Evolutionary conservation across 371 early-diverging fungal genomes (phyloP).

Genomic region (Mycotypha africana): DNA sequence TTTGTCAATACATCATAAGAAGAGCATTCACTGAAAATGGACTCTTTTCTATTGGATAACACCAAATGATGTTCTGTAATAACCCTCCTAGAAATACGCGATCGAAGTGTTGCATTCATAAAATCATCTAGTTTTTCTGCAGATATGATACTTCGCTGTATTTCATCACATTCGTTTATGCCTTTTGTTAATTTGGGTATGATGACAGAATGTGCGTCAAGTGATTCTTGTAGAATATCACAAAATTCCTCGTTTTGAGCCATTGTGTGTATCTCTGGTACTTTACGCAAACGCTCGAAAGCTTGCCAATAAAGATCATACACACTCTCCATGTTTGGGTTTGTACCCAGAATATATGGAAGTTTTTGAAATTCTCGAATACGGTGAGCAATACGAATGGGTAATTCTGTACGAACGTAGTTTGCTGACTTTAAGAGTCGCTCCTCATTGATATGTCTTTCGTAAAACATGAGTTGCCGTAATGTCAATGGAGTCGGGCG

Average conservation of each 20-base stretch:
- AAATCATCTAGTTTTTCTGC: constrained; percentile 63
- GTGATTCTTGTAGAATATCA: constrained; percentile 49
- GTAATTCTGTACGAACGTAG: constrained; percentile 75
- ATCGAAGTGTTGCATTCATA: constrained; percentile 72
- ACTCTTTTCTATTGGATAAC: constrained; percentile 41
- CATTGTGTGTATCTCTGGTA: constrained; percentile 56
- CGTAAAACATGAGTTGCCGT: constrained; percentile 79
- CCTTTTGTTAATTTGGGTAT: constrained; percentile 82
- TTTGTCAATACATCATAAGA: constrained; percentile 55
- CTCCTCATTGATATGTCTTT: constrained; percentile 67
- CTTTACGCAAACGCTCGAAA: constrained; percentile 67
- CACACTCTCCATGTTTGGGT: constrained; percentile 71
- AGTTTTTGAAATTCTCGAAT: constrained; percentile 76
- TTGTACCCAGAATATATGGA: constrained; percentile 80
- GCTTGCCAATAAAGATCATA: constrained; percentile 81
- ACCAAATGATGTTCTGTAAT: constrained; percentile 81
- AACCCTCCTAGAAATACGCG: constrained; percentile 79
- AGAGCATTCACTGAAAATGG: constrained; percentile 51
- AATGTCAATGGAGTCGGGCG: constrained; percentile 72
- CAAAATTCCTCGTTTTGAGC: constrained; percentile 72
- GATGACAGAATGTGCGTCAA: constrained; percentile 67
- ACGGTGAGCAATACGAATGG: constrained; percentile 84
- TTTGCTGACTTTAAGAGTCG: constrained; percentile 76
- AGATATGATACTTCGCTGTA: constrained; percentile 33
- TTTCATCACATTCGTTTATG: constrained; percentile 64